A percentile compares a stretch with the other conserved stretches of the same genome.
Evolutionary conservation across 148 eudicot genomes (phyloP).

Genomic region (Chenopodium formosanum): DNA sequence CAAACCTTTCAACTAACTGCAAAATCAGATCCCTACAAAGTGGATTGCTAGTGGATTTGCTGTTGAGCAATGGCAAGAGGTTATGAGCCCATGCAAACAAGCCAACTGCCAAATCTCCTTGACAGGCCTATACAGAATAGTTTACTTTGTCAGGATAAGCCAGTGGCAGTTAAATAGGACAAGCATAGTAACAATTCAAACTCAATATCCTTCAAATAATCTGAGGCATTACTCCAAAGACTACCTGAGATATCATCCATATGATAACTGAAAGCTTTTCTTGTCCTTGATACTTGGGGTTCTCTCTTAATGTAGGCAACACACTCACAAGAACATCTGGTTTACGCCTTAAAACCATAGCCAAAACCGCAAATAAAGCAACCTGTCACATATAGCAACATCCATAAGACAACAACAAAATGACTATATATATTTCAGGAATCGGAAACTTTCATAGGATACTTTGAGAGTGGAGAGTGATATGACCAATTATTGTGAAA

Average conservation of each 20-base stretch:
- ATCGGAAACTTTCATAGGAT: not conserved
- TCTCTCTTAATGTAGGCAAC: slow-evolving; percentile 57
- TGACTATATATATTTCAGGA: not conserved
- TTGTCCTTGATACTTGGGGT: slow-evolving; percentile 68
- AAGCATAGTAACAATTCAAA: not conserved
- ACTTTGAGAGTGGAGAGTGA: not conserved
- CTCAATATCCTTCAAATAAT: not conserved
- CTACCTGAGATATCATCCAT: slow-evolving; percentile 76
- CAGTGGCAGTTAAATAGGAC: not conserved
- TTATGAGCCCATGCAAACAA: slow-evolving; percentile 69
- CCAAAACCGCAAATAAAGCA: slow-evolving; percentile 70
- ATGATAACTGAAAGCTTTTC: slow-evolving; percentile 70
- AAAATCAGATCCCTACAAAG: slow-evolving; percentile 71
- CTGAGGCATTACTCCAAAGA: slow-evolving; percentile 1
- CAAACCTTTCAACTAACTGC: slow-evolving; percentile 73
- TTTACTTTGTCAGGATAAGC: slow-evolving; percentile 1
- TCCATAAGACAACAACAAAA: slow-evolving; percentile 4
- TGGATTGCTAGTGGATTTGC: slow-evolving; percentile 64
- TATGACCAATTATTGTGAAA: not conserved
- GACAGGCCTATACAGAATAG: slow-evolving; percentile 50
- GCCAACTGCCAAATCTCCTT: slow-evolving; percentile 70
- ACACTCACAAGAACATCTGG: slow-evolving; percentile 65
- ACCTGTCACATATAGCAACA: slow-evolving; percentile 46
- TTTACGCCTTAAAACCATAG: slow-evolving; percentile 73
- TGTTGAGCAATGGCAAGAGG: slow-evolving; percentile 57